Conservation (phyloP, 2,329 filamentous ascomycete genomes). For the Bipolaris sorokiniana region DNA sequence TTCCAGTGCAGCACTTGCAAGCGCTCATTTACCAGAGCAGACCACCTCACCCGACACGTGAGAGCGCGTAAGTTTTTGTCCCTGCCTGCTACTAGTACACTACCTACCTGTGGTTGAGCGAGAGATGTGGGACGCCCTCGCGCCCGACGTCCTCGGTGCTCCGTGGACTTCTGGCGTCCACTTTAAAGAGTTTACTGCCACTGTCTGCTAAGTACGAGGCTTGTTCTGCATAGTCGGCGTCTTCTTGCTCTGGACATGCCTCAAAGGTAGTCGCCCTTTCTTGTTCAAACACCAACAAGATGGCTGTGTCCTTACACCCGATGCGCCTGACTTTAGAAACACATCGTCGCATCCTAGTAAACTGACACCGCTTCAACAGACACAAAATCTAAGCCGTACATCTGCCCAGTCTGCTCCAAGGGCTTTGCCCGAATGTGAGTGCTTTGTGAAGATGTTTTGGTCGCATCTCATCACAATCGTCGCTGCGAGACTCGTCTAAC, state of each 20-base stretch:
- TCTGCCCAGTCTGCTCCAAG: constrained; percentile 55
- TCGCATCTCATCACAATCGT: neutral
- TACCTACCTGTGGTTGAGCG: neutral
- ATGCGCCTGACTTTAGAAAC: neutral
- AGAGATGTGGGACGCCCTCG: neutral
- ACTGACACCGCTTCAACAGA: constrained; percentile 31
- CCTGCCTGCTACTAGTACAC: neutral
- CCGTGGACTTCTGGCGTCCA: too few relatives aligned
- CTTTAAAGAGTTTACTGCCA: neutral
- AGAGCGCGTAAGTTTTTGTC: constrained; percentile 52
- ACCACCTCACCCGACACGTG: constrained; percentile 61
- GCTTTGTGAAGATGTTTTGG: neutral
- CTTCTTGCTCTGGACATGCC: neutral
- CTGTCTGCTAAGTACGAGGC: neutral
- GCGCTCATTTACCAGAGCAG: constrained; percentile 59
- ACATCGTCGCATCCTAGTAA: neutral
- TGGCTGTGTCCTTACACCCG: neutral
- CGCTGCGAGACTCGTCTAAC: constrained; percentile 6
- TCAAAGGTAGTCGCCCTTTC: neutral
- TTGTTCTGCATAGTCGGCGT: neutral
- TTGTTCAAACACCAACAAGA: neutral
- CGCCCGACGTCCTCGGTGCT: neutral
- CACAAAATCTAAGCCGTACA: constrained; percentile 54
- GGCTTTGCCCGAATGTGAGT: constrained; percentile 54
- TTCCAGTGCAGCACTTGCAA: constrained; percentile 61